These are phyloP conservation scores for Talaromyces atroroseus DNA, from an alignment of 2,329 filamentous ascomycete species.

Conservation along the genomic window DNA sequence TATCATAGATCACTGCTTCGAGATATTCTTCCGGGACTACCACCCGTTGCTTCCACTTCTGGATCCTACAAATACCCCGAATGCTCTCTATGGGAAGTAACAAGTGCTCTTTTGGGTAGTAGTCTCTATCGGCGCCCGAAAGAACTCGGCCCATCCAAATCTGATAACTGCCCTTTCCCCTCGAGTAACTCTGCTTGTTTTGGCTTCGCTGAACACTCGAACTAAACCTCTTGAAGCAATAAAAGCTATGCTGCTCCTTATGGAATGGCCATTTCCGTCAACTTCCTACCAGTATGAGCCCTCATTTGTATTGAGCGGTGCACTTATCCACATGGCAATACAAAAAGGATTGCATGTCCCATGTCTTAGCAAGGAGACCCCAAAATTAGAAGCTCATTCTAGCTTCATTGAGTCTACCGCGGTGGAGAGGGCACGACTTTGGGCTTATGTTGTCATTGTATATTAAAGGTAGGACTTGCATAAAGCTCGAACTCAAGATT, in stretches of 20 bases:
- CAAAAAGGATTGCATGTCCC: neutral
- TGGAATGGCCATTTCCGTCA: neutral
- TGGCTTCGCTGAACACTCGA: neutral
- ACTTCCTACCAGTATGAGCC: neutral
- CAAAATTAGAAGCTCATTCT: neutral
- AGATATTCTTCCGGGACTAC: neutral
- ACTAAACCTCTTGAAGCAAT: neutral
- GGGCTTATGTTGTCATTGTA: neutral
- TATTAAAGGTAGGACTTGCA: neutral
- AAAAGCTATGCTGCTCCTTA: neutral
- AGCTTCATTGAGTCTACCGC: neutral
- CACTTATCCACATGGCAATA: neutral
- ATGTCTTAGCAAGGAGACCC: neutral
- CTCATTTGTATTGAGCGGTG: neutral
- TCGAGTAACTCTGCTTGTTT: neutral
- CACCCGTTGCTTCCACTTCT: neutral
- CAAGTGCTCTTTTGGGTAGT: neutral
- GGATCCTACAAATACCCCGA: neutral
- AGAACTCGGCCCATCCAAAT: neutral
- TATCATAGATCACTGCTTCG: conserved; percentile 1
- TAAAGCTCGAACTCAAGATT: neutral
- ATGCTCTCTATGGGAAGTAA: neutral
- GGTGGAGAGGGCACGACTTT: neutral
- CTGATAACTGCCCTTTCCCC: neutral
- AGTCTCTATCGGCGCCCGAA: neutral